phyloP scores from a whole-genome alignment of 2,329 filamentous ascomycete species.

The Fusarium piperis region DNA sequence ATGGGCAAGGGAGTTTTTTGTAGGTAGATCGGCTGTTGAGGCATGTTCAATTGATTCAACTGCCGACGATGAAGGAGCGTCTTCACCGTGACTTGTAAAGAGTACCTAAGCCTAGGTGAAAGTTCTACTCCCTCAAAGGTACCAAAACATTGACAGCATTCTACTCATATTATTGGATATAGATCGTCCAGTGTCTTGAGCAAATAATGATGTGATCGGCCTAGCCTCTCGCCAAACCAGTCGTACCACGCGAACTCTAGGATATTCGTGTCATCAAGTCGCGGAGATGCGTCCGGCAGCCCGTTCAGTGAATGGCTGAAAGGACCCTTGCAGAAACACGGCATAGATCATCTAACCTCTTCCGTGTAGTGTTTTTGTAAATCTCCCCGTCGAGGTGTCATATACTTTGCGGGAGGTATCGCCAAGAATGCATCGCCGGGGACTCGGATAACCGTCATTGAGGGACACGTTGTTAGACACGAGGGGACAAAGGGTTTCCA shows the following conservation, averaged over 20 bases:
- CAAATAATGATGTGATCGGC: slow-evolving; percentile 18
- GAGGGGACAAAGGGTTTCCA: background rate
- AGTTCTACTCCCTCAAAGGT: background rate
- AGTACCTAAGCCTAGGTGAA: background rate
- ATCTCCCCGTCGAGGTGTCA: slow-evolving; percentile 32
- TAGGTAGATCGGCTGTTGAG: background rate
- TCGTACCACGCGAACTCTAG: background rate
- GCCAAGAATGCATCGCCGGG: background rate
- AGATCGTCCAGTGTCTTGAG: background rate
- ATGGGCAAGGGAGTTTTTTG: background rate
- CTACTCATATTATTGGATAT: slow-evolving; percentile 1
- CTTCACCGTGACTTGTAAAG: slow-evolving; percentile 10
- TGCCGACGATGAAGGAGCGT: slow-evolving; percentile 17
- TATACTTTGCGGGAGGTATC: slow-evolving; percentile 16
- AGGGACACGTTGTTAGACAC: background rate
- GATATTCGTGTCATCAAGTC: slow-evolving; percentile 29
- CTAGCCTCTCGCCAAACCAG: background rate
- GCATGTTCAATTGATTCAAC: slow-evolving; percentile 2
- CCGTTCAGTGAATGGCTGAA: background rate
- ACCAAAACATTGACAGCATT: slow-evolving; percentile 2
- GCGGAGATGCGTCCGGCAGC: background rate
- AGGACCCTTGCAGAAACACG: slow-evolving; percentile 7
- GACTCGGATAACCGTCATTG: slow-evolving; percentile 4
- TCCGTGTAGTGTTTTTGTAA: slow-evolving; percentile 1
- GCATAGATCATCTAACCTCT: slow-evolving; percentile 12